phyloP scores from a whole-genome alignment of 495 filamentous ascomycete genomes.

The Letharia columbiana region DNA sequence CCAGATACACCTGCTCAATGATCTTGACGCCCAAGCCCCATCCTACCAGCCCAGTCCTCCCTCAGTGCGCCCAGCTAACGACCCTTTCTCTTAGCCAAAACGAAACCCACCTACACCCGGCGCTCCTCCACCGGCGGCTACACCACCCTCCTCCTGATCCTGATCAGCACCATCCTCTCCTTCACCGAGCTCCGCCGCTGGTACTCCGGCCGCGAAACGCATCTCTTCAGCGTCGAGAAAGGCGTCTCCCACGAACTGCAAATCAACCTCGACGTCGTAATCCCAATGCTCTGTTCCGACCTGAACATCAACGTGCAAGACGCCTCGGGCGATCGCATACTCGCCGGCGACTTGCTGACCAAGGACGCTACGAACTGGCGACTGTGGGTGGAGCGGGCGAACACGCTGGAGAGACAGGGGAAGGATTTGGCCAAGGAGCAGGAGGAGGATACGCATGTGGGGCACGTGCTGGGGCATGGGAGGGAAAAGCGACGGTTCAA shows the following conservation, averaged over 20 bases:
- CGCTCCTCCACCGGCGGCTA: conserved; percentile 76
- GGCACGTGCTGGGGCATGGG: conserved; percentile 44
- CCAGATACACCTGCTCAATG: neutral
- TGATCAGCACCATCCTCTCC: conserved; percentile 62
- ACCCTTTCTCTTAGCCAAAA: conserved; percentile 59
- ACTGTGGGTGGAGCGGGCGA: conserved; percentile 73
- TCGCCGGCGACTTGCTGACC: conserved; percentile 65
- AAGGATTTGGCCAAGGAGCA: conserved; percentile 40
- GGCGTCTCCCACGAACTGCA: conserved; percentile 78
- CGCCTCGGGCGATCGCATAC: conserved; percentile 80
- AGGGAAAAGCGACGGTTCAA: conserved; percentile 46
- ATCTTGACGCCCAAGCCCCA: neutral
- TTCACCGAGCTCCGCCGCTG: conserved; percentile 70
- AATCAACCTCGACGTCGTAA: conserved; percentile 89
- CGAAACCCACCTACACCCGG: conserved; percentile 83
- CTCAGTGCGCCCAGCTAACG: conserved; percentile 25
- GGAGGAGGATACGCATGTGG: conserved; percentile 45
- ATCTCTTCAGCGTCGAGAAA: conserved; percentile 92
- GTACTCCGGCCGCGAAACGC: conserved; percentile 72
- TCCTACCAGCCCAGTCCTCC: neutral
- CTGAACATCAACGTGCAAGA: conserved; percentile 97
- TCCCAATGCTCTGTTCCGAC: conserved; percentile 82
- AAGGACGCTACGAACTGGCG: conserved; percentile 71
- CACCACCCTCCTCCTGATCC: conserved; percentile 78
- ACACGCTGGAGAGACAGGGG: conserved; percentile 50